Base-by-base conservation (phyloP, 208 protist species). In the Acanthamoeba triangularis region DNA sequence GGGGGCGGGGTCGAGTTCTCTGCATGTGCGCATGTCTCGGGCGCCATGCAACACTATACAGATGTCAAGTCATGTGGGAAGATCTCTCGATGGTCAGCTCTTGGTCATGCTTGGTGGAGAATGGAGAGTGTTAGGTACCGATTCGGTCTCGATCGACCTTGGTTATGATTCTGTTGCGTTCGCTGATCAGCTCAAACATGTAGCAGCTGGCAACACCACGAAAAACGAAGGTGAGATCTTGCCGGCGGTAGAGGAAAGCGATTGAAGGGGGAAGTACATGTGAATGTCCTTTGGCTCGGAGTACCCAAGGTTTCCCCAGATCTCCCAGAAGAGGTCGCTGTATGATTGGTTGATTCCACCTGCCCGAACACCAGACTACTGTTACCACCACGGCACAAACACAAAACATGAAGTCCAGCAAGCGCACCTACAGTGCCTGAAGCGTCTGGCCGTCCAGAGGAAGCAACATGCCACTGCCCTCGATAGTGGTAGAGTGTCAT, bases 181-280 rank as follows among this genome's bases (percentile, higher is more conserved):
- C 80, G 80, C 80, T 88, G 28, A 88, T n/a, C 80, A 88, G 47
- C 80, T 88, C 80, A 28, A 88, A 88, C 44, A 88, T 88, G 35
- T 88, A 88, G 28, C 80, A 88, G 11, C 80, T 88, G 1, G 44
- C 14, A 54, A 63, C 3, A 18, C 11, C 7, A 61, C 25, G 80
- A 63, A 13, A n/a, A 88, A 88, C 41, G 3, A 2, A 47, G 3
- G 11, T 47, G 41, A 47, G 41, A 5, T 47, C 41, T 47, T 47
- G 41, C 41, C 1, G 11, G 25, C 1, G 67, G 35, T 16, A 25
- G 14, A 30, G 67, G 13, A 18, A 35, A 49, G 47, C 5, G 33
- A 85, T 2, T 2, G 20, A 30, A 85, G 33, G 16, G 30, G 30
- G 16, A 25, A 14, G 44, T 88, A 88, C 80, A 88, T 30, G 49